phyloP scores from a whole-genome alignment of 306 rosid species.

The Trifolium fragiferum region DNA sequence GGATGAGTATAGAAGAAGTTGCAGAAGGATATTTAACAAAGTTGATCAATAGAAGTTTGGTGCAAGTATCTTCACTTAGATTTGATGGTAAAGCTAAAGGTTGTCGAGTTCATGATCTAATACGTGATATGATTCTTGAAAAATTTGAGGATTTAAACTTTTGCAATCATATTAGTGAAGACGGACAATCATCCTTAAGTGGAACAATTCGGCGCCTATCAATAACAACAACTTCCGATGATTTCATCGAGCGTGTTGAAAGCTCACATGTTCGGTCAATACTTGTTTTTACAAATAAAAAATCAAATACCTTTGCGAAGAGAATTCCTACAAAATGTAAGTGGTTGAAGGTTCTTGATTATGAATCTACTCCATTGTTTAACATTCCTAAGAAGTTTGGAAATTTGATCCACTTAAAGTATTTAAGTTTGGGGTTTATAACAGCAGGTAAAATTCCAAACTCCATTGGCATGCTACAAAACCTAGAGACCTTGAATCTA shows the following conservation, averaged over 20 bases:
- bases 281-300: neutral
- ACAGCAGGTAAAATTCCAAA: neutral
- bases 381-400: neutral
- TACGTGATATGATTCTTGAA: neutral
- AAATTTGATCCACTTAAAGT: neutral
- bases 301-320: neutral
- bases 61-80: neutral
- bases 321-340: neutral
- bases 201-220: neutral
- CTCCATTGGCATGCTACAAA: neutral
- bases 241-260: neutral
- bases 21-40: neutral
- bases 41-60: neutral
- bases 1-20: neutral
- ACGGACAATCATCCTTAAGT: neutral
- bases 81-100: neutral
- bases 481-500: slow-evolving; percentile 1
- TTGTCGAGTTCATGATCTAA: neutral
- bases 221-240: neutral
- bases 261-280: neutral
- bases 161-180: neutral
- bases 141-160: neutral
- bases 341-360: neutral
- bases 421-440: neutral
- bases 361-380: neutral